Evolutionary conservation across 352 stramenopile species (phyloP), one percentile per base, ranked within the genome.

Genomic region (Phytophthora cryptogea): DNA sequence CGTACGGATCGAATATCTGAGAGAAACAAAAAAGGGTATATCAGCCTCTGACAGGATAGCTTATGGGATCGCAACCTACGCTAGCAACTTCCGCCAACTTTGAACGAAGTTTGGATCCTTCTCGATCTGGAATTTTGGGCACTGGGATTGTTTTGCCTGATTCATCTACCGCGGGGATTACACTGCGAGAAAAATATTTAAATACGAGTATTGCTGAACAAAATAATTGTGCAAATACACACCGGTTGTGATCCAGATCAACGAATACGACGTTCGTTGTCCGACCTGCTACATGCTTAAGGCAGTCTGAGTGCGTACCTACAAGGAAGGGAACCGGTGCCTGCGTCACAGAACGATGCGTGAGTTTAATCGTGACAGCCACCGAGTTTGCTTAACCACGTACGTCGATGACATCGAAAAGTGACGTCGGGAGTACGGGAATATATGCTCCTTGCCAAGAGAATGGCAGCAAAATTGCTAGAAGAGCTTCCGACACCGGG

Each of bases 361-460:
- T 59, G 9, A 53, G 31, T 9, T 45, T 7, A n/a, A 20, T 5
- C 20, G 10, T 37, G 8, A 55, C 8, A 43, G 37, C 0, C 41
- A 40, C 5, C 26, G 28, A 20, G 8, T 36, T 7, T 42, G 13
- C 23, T 50, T 40, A 26, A 27, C 8, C 13, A 60, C 79, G 61
- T 62, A 92, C 96, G 68, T 98, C 94, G 41, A 98, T 85, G 33
- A 98, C 86, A 55, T 98, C 95, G 26, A 97, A 64, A 52, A 99
- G 84, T 14, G 83, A 89, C 10, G 81, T 83, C 11, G 96, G 95
- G 31, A 98, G 80, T 9, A 99, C 76, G 2, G 96, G 96, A 37
- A 98, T 97, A 63, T 97, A 98, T 13, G 87, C 88, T 28, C 94
- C 94, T 85, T 98, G 93, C 94, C 94, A 98, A 11, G 90, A 83